A percentile compares a stretch with the other conserved stretches of the same genome.
phyloP scores from a whole-genome alignment of 2,329 filamentous ascomycete genomes.

The Ophiostoma fasciatum region DNA sequence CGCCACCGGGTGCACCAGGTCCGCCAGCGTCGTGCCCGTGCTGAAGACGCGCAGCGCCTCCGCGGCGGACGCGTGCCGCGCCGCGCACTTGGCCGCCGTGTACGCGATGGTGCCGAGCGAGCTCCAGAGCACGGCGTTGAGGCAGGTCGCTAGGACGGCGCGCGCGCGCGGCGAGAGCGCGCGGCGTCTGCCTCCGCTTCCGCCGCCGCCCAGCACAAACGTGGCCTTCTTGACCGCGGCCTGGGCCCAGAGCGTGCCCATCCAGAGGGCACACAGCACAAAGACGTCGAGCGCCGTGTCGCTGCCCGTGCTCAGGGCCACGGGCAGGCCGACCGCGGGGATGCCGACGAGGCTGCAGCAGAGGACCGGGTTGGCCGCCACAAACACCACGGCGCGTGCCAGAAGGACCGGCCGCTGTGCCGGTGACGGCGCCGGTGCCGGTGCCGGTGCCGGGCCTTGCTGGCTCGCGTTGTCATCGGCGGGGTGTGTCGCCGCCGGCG shows the following conservation, averaged over 20 bases:
- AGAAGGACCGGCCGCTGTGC: not conserved
- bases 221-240: slow-evolving; percentile 17
- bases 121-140: slow-evolving; percentile 34
- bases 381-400: not conserved
- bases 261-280: slow-evolving; percentile 35
- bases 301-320: slow-evolving; percentile 20
- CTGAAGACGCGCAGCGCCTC: slow-evolving; percentile 15
- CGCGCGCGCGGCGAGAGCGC: slow-evolving; percentile 11
- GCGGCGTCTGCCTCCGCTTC: not conserved
- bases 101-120: slow-evolving; percentile 30
- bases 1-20: slow-evolving; percentile 13
- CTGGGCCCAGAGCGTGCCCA: slow-evolving; percentile 25
- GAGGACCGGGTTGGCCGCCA: slow-evolving; percentile 16
- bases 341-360: slow-evolving; percentile 18
- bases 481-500: too few species aligned
- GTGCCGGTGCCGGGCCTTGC: too few species aligned
- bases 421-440: not conserved
- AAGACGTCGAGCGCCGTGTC: slow-evolving; percentile 29
- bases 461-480: too few species aligned
- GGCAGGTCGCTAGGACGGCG: slow-evolving; percentile 22
- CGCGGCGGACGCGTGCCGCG: slow-evolving; percentile 11
- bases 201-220: too few species aligned
- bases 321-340: slow-evolving; percentile 25
- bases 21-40: slow-evolving; percentile 17
- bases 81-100: slow-evolving; percentile 22